Evolutionary conservation across 495 filamentous ascomycete species (phyloP), one percentile per base, ranked within the genome.

Genomic region (Jackrogersella multiformis): DNA sequence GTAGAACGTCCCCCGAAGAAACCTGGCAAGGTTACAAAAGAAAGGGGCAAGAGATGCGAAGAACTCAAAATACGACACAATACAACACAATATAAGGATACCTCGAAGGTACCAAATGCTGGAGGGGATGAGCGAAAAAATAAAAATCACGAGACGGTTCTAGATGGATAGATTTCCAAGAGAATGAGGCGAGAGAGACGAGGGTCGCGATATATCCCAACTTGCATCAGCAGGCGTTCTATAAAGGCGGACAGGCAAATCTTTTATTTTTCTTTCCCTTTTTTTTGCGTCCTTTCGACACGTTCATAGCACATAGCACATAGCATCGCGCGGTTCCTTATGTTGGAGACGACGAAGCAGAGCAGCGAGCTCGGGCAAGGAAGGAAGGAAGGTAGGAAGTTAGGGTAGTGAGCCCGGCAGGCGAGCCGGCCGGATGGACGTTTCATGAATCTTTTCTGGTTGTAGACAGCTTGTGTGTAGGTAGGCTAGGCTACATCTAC

Each of bases 221-320:
- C 60, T 59, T 69, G 66, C 66, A 69, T 69, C 59, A 51, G 55
- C 48, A 42, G 66, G 66, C 60, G 66, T 69, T 69, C 42, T 64
- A 60, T 56, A 56, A 62, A 52, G 41, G 49, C 15, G 41, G 59
- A 10, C 5, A 32, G 65, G 41, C 5, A 15, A 24, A 32, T 51
- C 7, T 16, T 51, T 30, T 32, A 9, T 7, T 2, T 18, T 20
- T 53, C 20, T 52, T 34, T 35, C 4, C 9, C 1, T 30, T 53
- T 9, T 53, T 9, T 35, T 32, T 20, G 8, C 16, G 48, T 26
- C 20, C 12, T n/a, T 21, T 21, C 41, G 41, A 44, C 18, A 44
- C 4, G n/a, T n/a, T n/a, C n/a, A n/a, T n/a, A n/a, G n/a, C n/a
- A n/a, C n/a, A n/a, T 7, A 30, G 26, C 26, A 30, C 7, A n/a